Evolutionary conservation across 2,329 filamentous ascomycete genomes (phyloP), one percentile per base, ranked within the genome.

Genomic region (Cadophora luteo-olivacea): DNA sequence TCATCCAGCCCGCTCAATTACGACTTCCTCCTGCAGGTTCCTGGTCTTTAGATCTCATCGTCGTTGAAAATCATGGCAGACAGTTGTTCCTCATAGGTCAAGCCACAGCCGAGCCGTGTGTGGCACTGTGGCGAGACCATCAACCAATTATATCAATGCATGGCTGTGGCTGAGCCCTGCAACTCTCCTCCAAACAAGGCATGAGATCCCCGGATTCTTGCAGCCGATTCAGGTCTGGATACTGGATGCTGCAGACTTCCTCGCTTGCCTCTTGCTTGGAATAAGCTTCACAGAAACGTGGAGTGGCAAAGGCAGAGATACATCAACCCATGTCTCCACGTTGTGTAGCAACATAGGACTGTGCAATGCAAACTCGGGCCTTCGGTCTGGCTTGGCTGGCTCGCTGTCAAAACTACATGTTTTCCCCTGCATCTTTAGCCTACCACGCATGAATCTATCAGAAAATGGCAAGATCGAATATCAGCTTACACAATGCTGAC

Each of bases 71-170:
- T 24, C 22, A 60, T 25, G 36, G 55, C 16, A 41, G n/a, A 19
- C 45, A 12, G 45, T 22, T 49, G 45, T 49, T 49, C 22, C 41
- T 49, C 45, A 49, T 49, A 6, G 55, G 55, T 22, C 19, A 45
- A 60, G 57, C 57, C 57, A 60, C 57, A 45, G 33, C 33, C 33
- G 36, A 45, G 57, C 57, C 57, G 32, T 38, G 12, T 60, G 57
- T 60, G 57, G 57, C 57, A 33, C 4, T 60, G 57, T 60, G 57
- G 57, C 57, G 57, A 60, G 12, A 14, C 2, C 2, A 1, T 12
- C 11, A 9, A 5, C 55, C 55, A 58, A 58, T 41, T 4, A 38
- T 32, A 38, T 22, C 2, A 12, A 2, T 4, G 5, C 33, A 38
- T 22, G 33, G n/a, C 14, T 60, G 57, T 60, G 57, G 57, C 57